Base-by-base conservation (phyloP, 2,329 filamentous ascomycete species). In the Fonsecaea pedrosoi region DNA sequence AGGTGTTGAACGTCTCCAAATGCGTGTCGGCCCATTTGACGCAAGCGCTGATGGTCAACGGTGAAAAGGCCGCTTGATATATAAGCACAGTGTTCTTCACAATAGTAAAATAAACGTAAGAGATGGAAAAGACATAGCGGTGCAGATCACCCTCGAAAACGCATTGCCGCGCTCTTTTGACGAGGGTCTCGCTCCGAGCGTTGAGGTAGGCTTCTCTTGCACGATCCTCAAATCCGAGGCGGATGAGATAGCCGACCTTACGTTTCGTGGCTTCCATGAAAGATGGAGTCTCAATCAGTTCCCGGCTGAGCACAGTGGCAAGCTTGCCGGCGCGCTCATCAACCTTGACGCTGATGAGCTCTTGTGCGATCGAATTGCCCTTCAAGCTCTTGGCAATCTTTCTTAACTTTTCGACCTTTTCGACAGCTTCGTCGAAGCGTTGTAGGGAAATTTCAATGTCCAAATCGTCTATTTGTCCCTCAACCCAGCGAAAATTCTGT, bases 21-120 rank as follows among this genome's bases (percentile, higher is more conserved):
- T 96, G 89, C 73, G 95, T 90, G 79, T 97, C 98, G n/a, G 93
- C 94, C 95, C 95, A 99, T 76, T 94, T 96, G 74, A 99, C 94
- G 73, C 93, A 96, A 0, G 94, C 93, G 74, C 92, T 96, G 86
- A 95, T 96, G 82, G 95, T 92, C 13, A 89, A 84, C 32, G 92
- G 86, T 10, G 93, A 90, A 76, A 98, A 98, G 77, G 92, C 96
- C 61, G 81, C 79, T 75, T 96, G 92, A 79, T 95, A 97, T 75
- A 92, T 94, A 74, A 87, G 86, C 67, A 98, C 91, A 0, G 95
- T 98, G 79, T 98, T 97, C 73, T 92, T 89, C 76, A 99, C 94
- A 71, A 97, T 86, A 62, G 89, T 93, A 80, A 99, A 99, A 79
- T 97, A 97, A 65, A 97, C 93, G 78, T 93, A 97, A 1, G 94